Evolutionary conservation across 257 asterid genomes (phyloP), one percentile per base, ranked within the genome.

Genomic region (Rehmannia glutinosa): DNA sequence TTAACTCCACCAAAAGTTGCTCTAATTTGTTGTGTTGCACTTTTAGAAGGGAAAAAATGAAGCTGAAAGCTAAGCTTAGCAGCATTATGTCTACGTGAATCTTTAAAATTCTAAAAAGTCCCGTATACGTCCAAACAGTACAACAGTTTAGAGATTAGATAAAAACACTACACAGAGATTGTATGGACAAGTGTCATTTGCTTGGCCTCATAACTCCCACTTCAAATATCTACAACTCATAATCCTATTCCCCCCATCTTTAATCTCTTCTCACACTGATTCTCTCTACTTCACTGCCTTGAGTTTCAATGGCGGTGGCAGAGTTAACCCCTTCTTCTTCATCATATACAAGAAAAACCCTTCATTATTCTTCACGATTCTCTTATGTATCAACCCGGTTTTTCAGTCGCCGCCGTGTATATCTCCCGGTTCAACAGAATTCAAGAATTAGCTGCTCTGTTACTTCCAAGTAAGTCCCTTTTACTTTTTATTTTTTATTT

Each of bases 391-490:
- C 96, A 1, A 73, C 74, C 36, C 82, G 79, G 1, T 46, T 86
- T 57, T 73, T 84, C 13, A 28, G 63, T 56, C 52, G 51, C 62
- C 82, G 84, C 27, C 77, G 86, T 9, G 67, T 71, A 30, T 28
- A 24, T 70, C 69, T 82, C 20, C 76, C 85, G 8, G 57, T 55
- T 42, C 68, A 67, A 39, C 83, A 42, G 33, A 62, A 41, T 68
- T 74, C 85, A n/a, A 77, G 68, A 64, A 89, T 84, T 55, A 61
- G 70, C 28, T 94, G 98, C 80, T 94, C 99, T 72, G 95, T 88
- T 1, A 78, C 92, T 60, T 82, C 96, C 17, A 84, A 82, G 97
- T 87, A 66, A 59, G 86, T 19, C 4, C 36, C 35, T 28, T 67
- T 53, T 51, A 23, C 13, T 13, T 5, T 17, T 46, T 46, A n/a